phyloP scores from a whole-genome alignment of 2,329 filamentous ascomycete genomes.

The Bipolaris gigantea region DNA sequence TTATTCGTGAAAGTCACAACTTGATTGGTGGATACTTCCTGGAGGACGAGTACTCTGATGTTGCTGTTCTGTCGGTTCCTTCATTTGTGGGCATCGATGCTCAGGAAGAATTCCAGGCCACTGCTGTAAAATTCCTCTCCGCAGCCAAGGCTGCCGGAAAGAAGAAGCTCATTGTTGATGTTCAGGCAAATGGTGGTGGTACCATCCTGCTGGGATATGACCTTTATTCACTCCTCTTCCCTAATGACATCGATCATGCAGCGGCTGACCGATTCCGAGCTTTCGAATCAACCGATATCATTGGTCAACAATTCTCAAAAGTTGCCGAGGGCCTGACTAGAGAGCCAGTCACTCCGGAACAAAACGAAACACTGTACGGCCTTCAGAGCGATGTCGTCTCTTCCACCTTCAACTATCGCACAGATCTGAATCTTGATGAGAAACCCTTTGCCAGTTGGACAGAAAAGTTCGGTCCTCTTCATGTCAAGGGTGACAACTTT shows the following conservation, averaged over 20 bases:
- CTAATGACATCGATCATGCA: slow-evolving; percentile 51
- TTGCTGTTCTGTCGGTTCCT: slow-evolving; percentile 51
- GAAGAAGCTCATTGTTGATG: slow-evolving; percentile 63
- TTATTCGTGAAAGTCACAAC: slow-evolving; percentile 47
- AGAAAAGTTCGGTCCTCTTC: slow-evolving; percentile 51
- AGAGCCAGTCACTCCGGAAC: background rate
- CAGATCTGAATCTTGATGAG: slow-evolving; percentile 52
- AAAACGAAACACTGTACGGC: background rate
- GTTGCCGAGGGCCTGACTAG: background rate
- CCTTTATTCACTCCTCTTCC: slow-evolving; percentile 62
- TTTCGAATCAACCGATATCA: slow-evolving; percentile 50
- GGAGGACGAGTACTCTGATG: slow-evolving; percentile 49
- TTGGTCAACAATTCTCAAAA: slow-evolving; percentile 48
- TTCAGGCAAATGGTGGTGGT: slow-evolving; percentile 62
- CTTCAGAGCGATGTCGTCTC: slow-evolving; percentile 42
- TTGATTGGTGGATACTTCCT: slow-evolving; percentile 53
- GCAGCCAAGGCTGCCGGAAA: slow-evolving; percentile 55
- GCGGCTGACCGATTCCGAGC: slow-evolving; percentile 57
- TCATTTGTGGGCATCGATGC: slow-evolving; percentile 43
- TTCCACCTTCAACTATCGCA: slow-evolving; percentile 52
- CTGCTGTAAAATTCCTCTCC: slow-evolving; percentile 48
- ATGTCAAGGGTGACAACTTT: slow-evolving; percentile 56
- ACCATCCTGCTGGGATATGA: slow-evolving; percentile 63
- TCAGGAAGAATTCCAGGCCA: slow-evolving; percentile 47
- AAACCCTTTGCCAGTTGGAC: slow-evolving; percentile 50